Percentiles rank a stretch among this genome's conserved stretches.
phyloP scores from a whole-genome alignment of 140 eudicot species.

The Erigeron philadelphicus region DNA sequence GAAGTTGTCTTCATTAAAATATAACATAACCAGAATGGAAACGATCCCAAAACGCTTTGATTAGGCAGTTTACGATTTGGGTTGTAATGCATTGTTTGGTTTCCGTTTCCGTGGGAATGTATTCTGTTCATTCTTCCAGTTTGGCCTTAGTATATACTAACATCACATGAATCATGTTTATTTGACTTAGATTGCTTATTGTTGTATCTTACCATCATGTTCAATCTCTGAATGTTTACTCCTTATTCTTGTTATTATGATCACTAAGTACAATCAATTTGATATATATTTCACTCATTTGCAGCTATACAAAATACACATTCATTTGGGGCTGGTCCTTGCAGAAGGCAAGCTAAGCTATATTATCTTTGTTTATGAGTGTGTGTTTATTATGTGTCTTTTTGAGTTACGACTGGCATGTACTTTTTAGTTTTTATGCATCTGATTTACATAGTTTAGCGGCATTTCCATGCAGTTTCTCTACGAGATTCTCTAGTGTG shows the following conservation, averaged over 20 bases:
- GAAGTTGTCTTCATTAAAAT: no score
- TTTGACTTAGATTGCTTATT: neutral
- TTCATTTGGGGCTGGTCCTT: slow-evolving; percentile 24
- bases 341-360: slow-evolving; percentile 27
- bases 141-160: neutral
- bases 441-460: neutral
- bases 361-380: slow-evolving; percentile 8
- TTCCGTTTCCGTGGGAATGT: no score
- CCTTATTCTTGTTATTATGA: neutral
- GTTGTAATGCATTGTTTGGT: neutral
- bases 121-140: neutral
- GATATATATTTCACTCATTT: neutral
- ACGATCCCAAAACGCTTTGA: no score
- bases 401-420: neutral
- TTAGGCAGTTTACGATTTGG: no score
- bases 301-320: slow-evolving; percentile 30
- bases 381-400: neutral
- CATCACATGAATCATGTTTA: no score
- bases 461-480: slow-evolving; percentile 49
- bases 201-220: neutral
- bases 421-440: neutral
- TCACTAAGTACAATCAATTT: neutral
- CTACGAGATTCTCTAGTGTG: slow-evolving; percentile 71
- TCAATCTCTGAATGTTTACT: neutral
- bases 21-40: no score